Evolutionary conservation across 1,139 yeast species (phyloP), one percentile per base, ranked within the genome.

Genomic region (Trichomonascaceae sp.): DNA sequence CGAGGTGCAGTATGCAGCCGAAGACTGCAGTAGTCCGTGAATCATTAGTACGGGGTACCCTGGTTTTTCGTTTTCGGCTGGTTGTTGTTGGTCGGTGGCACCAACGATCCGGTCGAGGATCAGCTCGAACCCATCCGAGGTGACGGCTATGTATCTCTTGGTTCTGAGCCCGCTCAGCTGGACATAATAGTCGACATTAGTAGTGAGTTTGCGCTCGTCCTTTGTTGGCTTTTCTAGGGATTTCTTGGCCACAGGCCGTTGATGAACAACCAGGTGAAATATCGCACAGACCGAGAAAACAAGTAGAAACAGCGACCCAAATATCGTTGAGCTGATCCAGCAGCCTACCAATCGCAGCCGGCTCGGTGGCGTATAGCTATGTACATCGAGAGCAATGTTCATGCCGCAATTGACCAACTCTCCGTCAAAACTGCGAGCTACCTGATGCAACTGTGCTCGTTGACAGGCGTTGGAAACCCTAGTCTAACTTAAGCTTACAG

Each of bases 1-100:
- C 14, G 80, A 63, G 0, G 93, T 76, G 23, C 89, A 66, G 53
- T 67, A 89, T 0, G 94, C 79, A 0, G 89, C 96, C 0, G 92
- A 74, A 18, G 93, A 77, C 47, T 85, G 93, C 43, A 89, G 60
- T 14, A 89, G 64, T 0, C 98, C 98, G 48, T 89, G 98, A 17
- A 87, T 64, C 43, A 82, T 57, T 18, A 89, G 60, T 1, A 87
- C 59, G 0, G 97, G 96, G 40, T 56, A 57, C 17, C 44, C 16
- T 18, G 45, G 26, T 3, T 35, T 36, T 8, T 51, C 44, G n/a
- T n/a, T n/a, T n/a, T n/a, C n/a, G n/a, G n/a, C n/a, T n/a, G n/a
- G n/a, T n/a, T n/a, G n/a, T 16, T 67, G 47, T 2, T 53, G 47
- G 34, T 65, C 71, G 4, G 54, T 54, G 2, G 56, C 76, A 42